Percentiles rank a stretch among this genome's conserved stretches.
Conservation (phyloP, 768 basidiomycete species). For the Lactifluus volemus region DNA sequence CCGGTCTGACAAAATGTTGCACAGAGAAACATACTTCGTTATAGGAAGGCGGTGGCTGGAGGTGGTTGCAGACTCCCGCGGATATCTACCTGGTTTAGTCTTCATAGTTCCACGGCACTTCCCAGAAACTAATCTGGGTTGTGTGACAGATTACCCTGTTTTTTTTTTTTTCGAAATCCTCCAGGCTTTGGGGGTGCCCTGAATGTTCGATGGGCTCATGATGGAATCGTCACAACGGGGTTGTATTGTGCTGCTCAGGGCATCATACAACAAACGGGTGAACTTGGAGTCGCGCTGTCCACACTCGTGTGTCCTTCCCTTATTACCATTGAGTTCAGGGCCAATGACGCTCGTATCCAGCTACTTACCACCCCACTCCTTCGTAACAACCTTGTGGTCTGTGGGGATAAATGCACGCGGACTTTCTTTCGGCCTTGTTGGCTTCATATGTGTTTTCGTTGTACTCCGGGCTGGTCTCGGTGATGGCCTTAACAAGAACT, state of each 20-base stretch:
- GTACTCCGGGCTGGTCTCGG: background rate
- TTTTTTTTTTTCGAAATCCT: conserved; percentile 30
- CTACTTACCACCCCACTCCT: conserved; percentile 32
- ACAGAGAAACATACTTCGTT: too few species aligned
- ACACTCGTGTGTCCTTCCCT: conserved; percentile 28
- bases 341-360: background rate
- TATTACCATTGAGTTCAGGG: too few species aligned
- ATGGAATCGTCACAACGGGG: conserved; percentile 28
- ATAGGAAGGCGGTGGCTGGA: background rate
- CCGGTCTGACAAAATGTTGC: background rate
- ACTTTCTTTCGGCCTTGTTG: conserved; percentile 18
- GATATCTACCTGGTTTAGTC: conserved; percentile 34
- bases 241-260: conserved; percentile 32
- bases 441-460: background rate
- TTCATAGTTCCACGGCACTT: background rate
- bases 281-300: conserved; percentile 33
- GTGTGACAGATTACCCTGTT: conserved; percentile 21
- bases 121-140: background rate
- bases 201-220: conserved; percentile 31
- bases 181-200: conserved; percentile 33
- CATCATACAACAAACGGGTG: conserved; percentile 33
- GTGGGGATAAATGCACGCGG: conserved; percentile 23
- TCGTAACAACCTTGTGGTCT: conserved; percentile 30
- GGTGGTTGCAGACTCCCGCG: conserved; percentile 29
- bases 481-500: conserved; percentile 13